These are phyloP conservation scores for Talaromyces stipitatus DNA, from an alignment of 495 filamentous ascomycete species.

Conservation along the genomic window DNA sequence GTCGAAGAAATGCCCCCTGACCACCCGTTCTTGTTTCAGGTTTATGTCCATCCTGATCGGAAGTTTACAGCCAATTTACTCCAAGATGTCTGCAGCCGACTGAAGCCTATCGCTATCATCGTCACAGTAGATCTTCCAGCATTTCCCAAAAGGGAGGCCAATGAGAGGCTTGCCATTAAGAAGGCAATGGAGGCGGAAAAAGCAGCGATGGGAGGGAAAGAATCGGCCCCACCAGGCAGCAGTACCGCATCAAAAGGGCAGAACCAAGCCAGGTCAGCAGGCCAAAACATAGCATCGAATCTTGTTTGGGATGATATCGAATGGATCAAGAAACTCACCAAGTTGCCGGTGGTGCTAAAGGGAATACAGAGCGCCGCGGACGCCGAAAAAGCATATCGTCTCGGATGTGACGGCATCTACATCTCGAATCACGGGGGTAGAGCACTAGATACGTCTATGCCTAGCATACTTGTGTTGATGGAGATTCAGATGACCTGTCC, in stretches of 20 bases:
- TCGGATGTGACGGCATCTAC: constrained; percentile 64
- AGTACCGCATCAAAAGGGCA: constrained; percentile 56
- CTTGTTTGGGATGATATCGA: constrained; percentile 80
- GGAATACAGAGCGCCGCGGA: constrained; percentile 92
- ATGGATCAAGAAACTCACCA: constrained; percentile 68
- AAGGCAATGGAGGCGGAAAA: too few relatives aligned
- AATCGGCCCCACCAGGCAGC: constrained; percentile 51
- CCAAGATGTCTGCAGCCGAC: not conserved
- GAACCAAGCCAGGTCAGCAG: constrained; percentile 46
- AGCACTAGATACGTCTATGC: constrained; percentile 70
- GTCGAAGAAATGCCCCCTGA: constrained; percentile 47
- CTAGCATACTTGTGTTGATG: constrained; percentile 72
- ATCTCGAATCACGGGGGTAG: constrained; percentile 92
- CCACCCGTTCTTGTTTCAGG: constrained; percentile 61
- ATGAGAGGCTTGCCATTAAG: constrained; percentile 69
- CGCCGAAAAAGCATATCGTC: constrained; percentile 60
- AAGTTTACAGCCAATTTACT: constrained; percentile 58
- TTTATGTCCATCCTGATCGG: constrained; percentile 74
- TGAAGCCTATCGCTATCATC: constrained; percentile 44
- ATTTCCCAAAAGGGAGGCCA: constrained; percentile 86
- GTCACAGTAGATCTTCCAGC: constrained; percentile 89
- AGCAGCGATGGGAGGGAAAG: too few relatives aligned
- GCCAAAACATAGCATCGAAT: constrained; percentile 64
- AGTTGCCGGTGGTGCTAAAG: constrained; percentile 83
- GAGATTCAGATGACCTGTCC: constrained; percentile 77